phyloP scores from a whole-genome alignment of 1,284 basidiomycete species.

The Neolentinus lepideus region DNA sequence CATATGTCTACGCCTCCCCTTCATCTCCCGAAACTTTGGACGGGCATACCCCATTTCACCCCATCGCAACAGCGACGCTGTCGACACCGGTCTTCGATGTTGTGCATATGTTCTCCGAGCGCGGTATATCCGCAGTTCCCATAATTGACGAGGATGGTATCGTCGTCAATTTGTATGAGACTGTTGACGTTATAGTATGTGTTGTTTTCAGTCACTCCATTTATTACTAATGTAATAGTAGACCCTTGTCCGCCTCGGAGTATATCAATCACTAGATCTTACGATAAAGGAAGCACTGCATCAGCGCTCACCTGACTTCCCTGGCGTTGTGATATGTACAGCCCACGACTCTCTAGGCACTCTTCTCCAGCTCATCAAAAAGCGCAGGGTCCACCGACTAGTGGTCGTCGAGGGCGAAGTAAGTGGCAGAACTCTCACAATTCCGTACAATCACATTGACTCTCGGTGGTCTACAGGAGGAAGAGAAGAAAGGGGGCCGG shows the following conservation, averaged over 20 bases:
- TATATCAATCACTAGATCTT: conserved; percentile 90
- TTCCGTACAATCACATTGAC: conserved; percentile 9
- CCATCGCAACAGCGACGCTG: conserved; percentile 89
- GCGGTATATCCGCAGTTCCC: conserved; percentile 94
- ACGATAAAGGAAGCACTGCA: conserved; percentile 93
- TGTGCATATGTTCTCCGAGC: conserved; percentile 97
- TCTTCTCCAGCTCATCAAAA: conserved; percentile 88
- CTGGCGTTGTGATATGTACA: conserved; percentile 94
- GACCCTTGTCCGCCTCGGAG: conserved; percentile 93
- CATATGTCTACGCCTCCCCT: conserved; percentile 64
- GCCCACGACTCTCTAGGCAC: conserved; percentile 92
- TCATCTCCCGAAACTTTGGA: conserved; percentile 32
- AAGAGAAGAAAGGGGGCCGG: conserved; percentile 67
- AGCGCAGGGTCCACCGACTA: conserved; percentile 88
- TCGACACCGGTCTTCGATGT: conserved; percentile 95
- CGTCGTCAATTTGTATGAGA: conserved; percentile 97
- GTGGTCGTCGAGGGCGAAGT: conserved; percentile 89
- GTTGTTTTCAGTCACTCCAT: conserved; percentile 4
- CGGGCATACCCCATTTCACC: conserved; percentile 69
- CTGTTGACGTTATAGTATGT: conserved; percentile 96
- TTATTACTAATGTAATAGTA: conserved; percentile 24
- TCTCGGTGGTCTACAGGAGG: conserved; percentile 41
- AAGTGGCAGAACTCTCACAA: conserved; percentile 14
- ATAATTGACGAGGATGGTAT: conserved; percentile 92
- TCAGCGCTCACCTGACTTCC: conserved; percentile 88